A percentile compares a stretch with the other conserved stretches of the same genome.
These are phyloP conservation scores for Prunus campanulata DNA, from an alignment of 306 rosid genomes.

Conservation along the genomic window DNA sequence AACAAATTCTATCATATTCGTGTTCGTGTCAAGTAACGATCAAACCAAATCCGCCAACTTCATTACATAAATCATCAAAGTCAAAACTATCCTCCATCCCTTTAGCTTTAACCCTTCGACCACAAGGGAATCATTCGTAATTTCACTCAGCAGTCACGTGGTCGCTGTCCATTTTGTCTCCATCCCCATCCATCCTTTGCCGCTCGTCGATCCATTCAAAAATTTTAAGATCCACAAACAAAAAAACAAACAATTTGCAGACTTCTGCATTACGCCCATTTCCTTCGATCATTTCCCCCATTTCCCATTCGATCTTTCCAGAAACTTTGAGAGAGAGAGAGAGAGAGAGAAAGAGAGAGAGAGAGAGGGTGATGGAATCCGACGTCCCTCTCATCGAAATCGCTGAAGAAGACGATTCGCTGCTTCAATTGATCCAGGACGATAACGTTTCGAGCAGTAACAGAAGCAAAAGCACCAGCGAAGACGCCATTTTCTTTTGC, in stretches of 20 bases:
- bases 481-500: constrained; percentile 43
- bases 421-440: constrained; percentile 32
- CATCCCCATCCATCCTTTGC: neutral
- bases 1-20: no score
- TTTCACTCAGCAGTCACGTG: neutral
- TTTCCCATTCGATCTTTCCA: constrained; percentile 11
- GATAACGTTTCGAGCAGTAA: constrained; percentile 9
- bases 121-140: neutral
- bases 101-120: neutral
- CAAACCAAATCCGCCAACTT: no score
- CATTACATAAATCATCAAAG: neutral
- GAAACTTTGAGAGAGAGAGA: neutral
- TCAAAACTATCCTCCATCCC: neutral
- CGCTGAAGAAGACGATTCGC: constrained; percentile 71
- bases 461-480: neutral
- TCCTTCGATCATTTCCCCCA: neutral
- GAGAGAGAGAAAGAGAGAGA: neutral
- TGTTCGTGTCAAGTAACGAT: no score
- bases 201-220: neutral
- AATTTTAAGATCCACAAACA: neutral
- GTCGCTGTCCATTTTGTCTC: neutral
- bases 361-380: constrained; percentile 43
- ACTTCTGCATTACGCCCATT: neutral
- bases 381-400: constrained; percentile 71
- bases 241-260: neutral